Conservation (phyloP, 2,329 filamentous ascomycete genomes). For the Bipolaris zeicola region DNA sequence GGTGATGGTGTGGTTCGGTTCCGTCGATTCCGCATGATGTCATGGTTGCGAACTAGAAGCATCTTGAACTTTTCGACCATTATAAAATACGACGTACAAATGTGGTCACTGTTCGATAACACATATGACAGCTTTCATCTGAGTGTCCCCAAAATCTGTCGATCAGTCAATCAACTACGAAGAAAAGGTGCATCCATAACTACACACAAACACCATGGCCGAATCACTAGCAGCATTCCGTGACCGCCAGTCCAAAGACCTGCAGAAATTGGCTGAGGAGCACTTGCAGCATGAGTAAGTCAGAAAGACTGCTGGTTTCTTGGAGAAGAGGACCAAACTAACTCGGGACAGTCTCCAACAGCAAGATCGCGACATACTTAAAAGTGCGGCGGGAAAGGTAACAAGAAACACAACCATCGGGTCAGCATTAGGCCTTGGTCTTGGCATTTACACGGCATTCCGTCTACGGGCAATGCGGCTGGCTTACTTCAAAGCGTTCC, state of each 20-base stretch:
- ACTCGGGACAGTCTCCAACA: conserved; percentile 50
- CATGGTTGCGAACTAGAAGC: conserved; percentile 17
- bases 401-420: conserved; percentile 63
- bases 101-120: background rate
- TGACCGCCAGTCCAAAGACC: conserved; percentile 33
- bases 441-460: conserved; percentile 61
- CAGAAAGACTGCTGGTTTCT: no score
- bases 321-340: background rate
- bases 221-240: conserved; percentile 42
- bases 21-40: conserved; percentile 21
- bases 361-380: conserved; percentile 64
- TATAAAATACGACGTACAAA: background rate
- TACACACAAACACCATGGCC: conserved; percentile 25
- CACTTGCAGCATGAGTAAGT: conserved; percentile 44
- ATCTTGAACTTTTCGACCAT: conserved; percentile 5
- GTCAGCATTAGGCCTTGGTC: conserved; percentile 63
- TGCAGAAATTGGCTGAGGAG: conserved; percentile 39
- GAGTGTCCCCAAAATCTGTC: background rate
- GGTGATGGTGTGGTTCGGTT: conserved; percentile 8
- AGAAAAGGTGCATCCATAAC: background rate
- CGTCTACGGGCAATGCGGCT: conserved; percentile 61
- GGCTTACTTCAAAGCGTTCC: conserved; percentile 67
- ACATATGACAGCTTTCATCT: background rate
- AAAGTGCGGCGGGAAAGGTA: conserved; percentile 61
- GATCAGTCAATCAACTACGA: background rate